Percentiles rank a stretch among this genome's conserved stretches.
Conservation (phyloP, 805 yeast genomes). For the Candida koratica region DNA sequence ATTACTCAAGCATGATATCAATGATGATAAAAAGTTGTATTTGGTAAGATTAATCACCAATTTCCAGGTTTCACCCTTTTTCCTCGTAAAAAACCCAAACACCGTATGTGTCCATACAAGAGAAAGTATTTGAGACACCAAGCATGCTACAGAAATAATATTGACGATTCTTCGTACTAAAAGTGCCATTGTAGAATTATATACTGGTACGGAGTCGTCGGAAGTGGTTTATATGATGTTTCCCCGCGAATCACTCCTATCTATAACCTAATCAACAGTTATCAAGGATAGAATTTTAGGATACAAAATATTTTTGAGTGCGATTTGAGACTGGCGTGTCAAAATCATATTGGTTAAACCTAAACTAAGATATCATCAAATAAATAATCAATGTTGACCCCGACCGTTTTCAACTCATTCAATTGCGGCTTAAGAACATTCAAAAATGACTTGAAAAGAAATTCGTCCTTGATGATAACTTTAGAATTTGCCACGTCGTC, state of each 20-base stretch:
- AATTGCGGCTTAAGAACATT: slow-evolving; percentile 56
- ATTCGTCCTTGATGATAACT: slow-evolving; percentile 30
- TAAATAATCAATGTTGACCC: slow-evolving; percentile 71
- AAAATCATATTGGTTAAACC: too few species aligned
- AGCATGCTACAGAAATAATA: neutral
- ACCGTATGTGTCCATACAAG: slow-evolving; percentile 5
- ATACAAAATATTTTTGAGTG: neutral
- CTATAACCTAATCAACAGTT: too few species aligned
- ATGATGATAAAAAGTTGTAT: slow-evolving; percentile 50
- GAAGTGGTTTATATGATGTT: slow-evolving; percentile 1
- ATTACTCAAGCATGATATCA: slow-evolving; percentile 47
- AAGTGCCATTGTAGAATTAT: neutral
- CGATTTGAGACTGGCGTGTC: too few species aligned
- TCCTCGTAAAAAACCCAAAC: slow-evolving; percentile 1
- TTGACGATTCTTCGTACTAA: slow-evolving; percentile 1
- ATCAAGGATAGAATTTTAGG: too few species aligned
- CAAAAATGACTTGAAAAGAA: slow-evolving; percentile 51
- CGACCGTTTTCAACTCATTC: slow-evolving; percentile 55
- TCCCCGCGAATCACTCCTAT: too few species aligned
- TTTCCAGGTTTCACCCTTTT: slow-evolving; percentile 25
- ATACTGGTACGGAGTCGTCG: neutral
- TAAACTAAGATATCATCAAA: slow-evolving; percentile 35
- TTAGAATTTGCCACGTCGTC: slow-evolving; percentile 19
- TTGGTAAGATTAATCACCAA: slow-evolving; percentile 53
- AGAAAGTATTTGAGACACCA: slow-evolving; percentile 12